phyloP scores from a whole-genome alignment of 306 rosid species.

The Aeschynomene evenia region DNA sequence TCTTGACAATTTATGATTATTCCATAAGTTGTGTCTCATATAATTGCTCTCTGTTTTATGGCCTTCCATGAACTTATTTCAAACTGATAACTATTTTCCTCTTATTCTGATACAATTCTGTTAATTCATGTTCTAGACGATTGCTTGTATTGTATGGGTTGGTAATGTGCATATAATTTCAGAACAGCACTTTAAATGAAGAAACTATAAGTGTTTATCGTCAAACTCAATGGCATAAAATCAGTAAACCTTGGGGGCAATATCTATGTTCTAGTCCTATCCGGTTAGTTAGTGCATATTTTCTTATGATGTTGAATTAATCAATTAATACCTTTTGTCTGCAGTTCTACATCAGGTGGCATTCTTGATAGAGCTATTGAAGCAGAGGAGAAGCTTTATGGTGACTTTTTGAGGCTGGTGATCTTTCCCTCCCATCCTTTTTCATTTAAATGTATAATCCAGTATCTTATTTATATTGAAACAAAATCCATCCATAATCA shows the following conservation, averaged over 20 bases:
- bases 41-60: background rate
- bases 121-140: conserved; percentile 9
- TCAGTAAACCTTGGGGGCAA: conserved; percentile 11
- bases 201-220: background rate
- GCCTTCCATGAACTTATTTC: conserved; percentile 3
- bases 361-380: conserved; percentile 76
- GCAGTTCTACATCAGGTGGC: conserved; percentile 74
- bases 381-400: conserved; percentile 74
- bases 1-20: conserved; percentile 19
- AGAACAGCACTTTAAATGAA: background rate
- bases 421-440: conserved; percentile 37
- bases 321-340: conserved; percentile 20
- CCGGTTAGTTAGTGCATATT: background rate
- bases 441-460: conserved; percentile 5
- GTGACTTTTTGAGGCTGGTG: conserved; percentile 87
- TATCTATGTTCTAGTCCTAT: background rate
- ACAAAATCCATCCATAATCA: conserved; percentile 21
- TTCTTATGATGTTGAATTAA: conserved; percentile 17
- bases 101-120: conserved; percentile 13
- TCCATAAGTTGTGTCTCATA: background rate
- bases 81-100: conserved; percentile 2
- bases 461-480: conserved; percentile 11
- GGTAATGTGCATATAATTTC: background rate
- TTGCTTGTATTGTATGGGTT: conserved; percentile 26
- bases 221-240: conserved; percentile 5